A percentile compares a stretch with the other conserved stretches of the same genome.
Evolutionary conservation across 371 early-diverging fungal species (phyloP).

Genomic region (Apophysomyces ossiformis): DNA sequence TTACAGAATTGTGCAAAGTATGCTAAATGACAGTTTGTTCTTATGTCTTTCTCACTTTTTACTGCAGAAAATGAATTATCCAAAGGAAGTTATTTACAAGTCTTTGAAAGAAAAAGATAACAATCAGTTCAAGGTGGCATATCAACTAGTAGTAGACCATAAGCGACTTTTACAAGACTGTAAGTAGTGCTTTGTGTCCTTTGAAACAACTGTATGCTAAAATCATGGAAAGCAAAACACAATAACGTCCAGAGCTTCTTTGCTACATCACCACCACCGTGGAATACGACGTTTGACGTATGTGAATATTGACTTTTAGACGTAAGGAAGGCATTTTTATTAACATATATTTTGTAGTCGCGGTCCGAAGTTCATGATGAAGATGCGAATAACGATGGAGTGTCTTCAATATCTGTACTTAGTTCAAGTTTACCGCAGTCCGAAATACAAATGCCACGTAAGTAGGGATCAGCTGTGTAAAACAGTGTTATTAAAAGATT

Average conservation of each 20-base stretch:
- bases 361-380: constrained; percentile 14
- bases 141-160: constrained; percentile 90
- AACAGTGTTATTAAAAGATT: neutral
- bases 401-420: constrained; percentile 67
- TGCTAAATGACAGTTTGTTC: constrained; percentile 11
- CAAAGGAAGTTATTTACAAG: constrained; percentile 65
- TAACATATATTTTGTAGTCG: neutral
- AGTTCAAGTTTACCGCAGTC: constrained; percentile 69
- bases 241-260: constrained; percentile 66
- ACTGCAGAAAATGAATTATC: constrained; percentile 79
- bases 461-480: neutral
- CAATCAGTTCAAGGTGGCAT: constrained; percentile 94
- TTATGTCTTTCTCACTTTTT: neutral
- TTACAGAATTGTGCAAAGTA: constrained; percentile 76
- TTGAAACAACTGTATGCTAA: neutral
- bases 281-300: constrained; percentile 58
- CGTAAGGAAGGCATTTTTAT: neutral
- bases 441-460: constrained; percentile 36
- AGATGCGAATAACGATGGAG: constrained; percentile 28
- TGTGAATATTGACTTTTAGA: neutral
- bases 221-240: constrained; percentile 32
- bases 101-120: constrained; percentile 80
- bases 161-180: constrained; percentile 74
- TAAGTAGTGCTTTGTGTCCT: constrained; percentile 25
- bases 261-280: constrained; percentile 69